phyloP scores from a whole-genome alignment of 2,329 filamentous ascomycete genomes.

The Penicillium sp. region DNA sequence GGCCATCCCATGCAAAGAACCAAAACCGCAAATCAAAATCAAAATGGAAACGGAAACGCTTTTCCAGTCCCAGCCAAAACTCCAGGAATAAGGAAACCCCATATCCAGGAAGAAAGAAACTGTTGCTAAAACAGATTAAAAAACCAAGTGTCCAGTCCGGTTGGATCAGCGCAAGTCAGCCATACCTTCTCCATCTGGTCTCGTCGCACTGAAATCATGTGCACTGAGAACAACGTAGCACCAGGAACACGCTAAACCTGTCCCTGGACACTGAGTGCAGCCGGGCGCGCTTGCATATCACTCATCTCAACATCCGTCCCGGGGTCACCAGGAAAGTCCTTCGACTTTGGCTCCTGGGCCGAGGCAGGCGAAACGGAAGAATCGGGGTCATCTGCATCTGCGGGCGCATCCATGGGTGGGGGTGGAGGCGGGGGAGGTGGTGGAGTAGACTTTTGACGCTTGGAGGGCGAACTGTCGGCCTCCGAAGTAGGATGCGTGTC shows the following conservation, averaged over 20 bases:
- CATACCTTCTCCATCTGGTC: not conserved
- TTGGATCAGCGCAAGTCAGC: not conserved
- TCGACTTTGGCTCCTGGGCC: slow-evolving; percentile 18
- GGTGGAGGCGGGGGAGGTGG: slow-evolving; percentile 41
- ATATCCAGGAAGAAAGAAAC: not conserved
- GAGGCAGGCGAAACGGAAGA: slow-evolving; percentile 8
- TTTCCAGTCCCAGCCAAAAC: not conserved
- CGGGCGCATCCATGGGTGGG: slow-evolving; percentile 24
- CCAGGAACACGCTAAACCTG: slow-evolving; percentile 11
- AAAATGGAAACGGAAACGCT: not conserved
- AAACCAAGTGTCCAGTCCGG: not conserved
- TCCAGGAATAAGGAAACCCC: not conserved
- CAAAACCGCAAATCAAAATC: not conserved
- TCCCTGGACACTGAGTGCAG: slow-evolving; percentile 28
- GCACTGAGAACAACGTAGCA: not conserved
- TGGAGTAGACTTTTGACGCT: slow-evolving; percentile 54
- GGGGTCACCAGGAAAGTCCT: slow-evolving; percentile 17
- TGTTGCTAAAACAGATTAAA: not conserved
- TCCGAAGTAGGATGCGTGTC: slow-evolving; percentile 19
- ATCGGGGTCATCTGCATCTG: slow-evolving; percentile 15
- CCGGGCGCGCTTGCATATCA: slow-evolving; percentile 11
- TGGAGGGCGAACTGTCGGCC: slow-evolving; percentile 50
- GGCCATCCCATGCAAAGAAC: not conserved
- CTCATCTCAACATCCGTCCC: slow-evolving; percentile 10
- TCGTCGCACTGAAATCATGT: not conserved